These are phyloP conservation scores for Curvularia eragrostidis DNA, from an alignment of 2,329 filamentous ascomycete species.

Conservation along the genomic window DNA sequence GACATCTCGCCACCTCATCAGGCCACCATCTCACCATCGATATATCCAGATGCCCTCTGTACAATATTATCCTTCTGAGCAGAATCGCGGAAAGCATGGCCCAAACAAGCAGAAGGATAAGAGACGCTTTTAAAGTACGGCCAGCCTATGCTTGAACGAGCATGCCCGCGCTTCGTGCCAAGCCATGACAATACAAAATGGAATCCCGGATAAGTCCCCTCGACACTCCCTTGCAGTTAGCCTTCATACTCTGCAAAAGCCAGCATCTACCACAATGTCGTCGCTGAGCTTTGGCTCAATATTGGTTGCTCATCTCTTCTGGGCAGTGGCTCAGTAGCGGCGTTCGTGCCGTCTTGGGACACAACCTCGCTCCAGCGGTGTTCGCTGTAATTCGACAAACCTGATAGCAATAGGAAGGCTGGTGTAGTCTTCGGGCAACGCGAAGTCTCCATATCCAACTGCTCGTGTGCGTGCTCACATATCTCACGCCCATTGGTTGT, in stretches of 20 bases:
- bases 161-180: background rate
- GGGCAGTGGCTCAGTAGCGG: background rate
- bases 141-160: background rate
- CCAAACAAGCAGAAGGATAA: conserved; percentile 4
- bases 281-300: background rate
- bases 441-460: conserved; percentile 1
- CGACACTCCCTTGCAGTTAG: background rate
- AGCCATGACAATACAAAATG: background rate
- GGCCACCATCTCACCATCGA: background rate
- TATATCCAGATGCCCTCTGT: background rate
- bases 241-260: background rate
- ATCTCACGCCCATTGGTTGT: background rate
- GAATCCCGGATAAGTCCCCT: background rate
- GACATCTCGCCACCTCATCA: background rate
- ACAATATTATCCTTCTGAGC: background rate
- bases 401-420: background rate
- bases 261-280: background rate
- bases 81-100: conserved; percentile 1
- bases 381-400: background rate
- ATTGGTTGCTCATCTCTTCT: background rate
- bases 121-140: background rate
- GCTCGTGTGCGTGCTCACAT: background rate
- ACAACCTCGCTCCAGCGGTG: background rate
- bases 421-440: background rate
- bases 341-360: background rate